Evolutionary conservation across 257 asterid genomes (phyloP).

Genomic region (Cinchona pubescens): DNA sequence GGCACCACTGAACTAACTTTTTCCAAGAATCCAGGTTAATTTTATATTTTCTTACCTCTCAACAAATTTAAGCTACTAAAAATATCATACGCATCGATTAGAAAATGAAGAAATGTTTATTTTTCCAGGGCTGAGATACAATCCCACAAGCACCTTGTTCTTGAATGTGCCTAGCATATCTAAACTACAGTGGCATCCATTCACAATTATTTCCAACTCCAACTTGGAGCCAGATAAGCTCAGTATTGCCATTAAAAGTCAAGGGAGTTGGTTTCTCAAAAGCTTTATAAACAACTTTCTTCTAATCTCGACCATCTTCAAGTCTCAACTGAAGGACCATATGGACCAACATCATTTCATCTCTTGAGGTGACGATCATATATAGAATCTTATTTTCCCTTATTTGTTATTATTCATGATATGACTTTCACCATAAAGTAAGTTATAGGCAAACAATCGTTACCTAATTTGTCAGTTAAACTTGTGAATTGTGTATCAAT

Average conservation of each 20-base stretch:
- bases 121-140: constrained; percentile 26
- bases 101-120: background rate
- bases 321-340: constrained; percentile 14
- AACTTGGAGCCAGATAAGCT: constrained; percentile 36
- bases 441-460: too few species aligned
- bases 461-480: too few species aligned
- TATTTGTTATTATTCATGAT: too few species aligned
- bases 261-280: constrained; percentile 42
- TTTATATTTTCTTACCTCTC: too few species aligned
- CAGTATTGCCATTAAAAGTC: constrained; percentile 29
- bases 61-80: background rate
- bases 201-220: constrained; percentile 34
- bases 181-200: constrained; percentile 51
- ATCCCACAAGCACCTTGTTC: constrained; percentile 34
- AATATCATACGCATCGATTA: background rate
- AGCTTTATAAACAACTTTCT: constrained; percentile 31
- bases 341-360: constrained; percentile 2
- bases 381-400: background rate
- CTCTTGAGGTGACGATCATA: constrained; percentile 1
- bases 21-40: constrained; percentile 56
- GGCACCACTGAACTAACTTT: constrained; percentile 58
- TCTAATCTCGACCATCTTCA: constrained; percentile 6
- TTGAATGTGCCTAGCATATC: constrained; percentile 34
- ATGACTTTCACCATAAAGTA: background rate
- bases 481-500: too few species aligned